Evolutionary conservation across 106 monocot genomes (phyloP).

Genomic region (Dendrobium huoshanense): DNA sequence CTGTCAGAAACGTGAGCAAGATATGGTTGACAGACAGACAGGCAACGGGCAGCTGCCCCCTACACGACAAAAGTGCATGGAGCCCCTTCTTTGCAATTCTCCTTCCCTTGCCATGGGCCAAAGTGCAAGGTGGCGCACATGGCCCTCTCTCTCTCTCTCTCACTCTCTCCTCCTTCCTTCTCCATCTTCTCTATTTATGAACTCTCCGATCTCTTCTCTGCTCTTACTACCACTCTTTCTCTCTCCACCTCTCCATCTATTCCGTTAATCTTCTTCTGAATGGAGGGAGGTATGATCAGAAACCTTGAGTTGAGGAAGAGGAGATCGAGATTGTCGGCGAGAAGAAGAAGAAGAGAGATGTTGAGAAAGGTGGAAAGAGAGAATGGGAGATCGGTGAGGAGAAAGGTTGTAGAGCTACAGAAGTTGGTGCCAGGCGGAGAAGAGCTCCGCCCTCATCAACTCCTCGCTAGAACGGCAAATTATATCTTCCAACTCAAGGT

Average conservation of each 20-base stretch:
- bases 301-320: neutral
- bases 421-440: conserved; percentile 57
- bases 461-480: conserved; percentile 40
- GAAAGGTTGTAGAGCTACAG: conserved; percentile 59
- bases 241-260: neutral
- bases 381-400: conserved; percentile 12
- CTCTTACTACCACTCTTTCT: neutral
- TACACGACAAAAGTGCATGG: neutral
- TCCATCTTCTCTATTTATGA: neutral
- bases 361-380: neutral
- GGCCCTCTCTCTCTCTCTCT: neutral
- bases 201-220: neutral
- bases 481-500: conserved; percentile 53
- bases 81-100: neutral
- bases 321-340: conserved; percentile 1
- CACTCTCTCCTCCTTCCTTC: too few species aligned
- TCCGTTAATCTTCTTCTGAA: neutral
- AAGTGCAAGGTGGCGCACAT: conserved; percentile 3
- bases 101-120: neutral
- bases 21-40: neutral
- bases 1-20: conserved; percentile 2
- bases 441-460: conserved; percentile 36
- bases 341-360: conserved; percentile 8
- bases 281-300: neutral
- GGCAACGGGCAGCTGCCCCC: neutral